Conservation (phyloP, 2,329 filamentous ascomycete genomes). For the Scedosporium apiospermum region DNA sequence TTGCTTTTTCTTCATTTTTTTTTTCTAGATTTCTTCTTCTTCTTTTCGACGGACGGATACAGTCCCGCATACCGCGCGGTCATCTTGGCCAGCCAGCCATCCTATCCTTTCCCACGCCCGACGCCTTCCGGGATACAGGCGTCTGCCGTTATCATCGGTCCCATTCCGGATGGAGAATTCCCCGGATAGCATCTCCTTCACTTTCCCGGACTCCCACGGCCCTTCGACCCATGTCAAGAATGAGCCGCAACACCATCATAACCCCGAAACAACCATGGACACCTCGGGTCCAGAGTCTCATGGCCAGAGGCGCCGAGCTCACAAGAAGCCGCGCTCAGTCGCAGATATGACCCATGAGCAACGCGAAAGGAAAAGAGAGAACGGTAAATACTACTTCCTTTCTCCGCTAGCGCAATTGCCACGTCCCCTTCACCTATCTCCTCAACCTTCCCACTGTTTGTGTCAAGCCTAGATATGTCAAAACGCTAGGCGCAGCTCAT, state of each 20-base stretch:
- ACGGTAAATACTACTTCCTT: conserved; percentile 30
- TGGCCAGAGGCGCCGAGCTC: background rate
- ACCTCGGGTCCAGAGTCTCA: background rate
- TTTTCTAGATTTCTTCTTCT: background rate
- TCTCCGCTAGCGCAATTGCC: background rate
- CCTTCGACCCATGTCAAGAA: background rate
- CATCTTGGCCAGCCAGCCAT: background rate
- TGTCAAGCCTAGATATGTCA: background rate
- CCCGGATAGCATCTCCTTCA: background rate
- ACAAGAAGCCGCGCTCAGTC: conserved; percentile 20
- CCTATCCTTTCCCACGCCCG: background rate
- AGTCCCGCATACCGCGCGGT: too few species aligned
- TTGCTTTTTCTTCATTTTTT: background rate
- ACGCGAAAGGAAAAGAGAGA: conserved; percentile 56
- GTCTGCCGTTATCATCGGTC: background rate
- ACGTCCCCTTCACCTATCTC: background rate
- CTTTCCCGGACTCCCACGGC: background rate
- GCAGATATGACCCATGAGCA: conserved; percentile 65
- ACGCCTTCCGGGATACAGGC: background rate
- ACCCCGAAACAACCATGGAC: background rate
- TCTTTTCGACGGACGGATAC: background rate
- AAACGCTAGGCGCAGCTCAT: background rate
- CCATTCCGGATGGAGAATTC: background rate
- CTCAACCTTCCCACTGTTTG: background rate
- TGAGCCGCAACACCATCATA: background rate